Base-by-base conservation (phyloP, 2,329 filamentous ascomycete species). In the Aspergillus latus region DNA sequence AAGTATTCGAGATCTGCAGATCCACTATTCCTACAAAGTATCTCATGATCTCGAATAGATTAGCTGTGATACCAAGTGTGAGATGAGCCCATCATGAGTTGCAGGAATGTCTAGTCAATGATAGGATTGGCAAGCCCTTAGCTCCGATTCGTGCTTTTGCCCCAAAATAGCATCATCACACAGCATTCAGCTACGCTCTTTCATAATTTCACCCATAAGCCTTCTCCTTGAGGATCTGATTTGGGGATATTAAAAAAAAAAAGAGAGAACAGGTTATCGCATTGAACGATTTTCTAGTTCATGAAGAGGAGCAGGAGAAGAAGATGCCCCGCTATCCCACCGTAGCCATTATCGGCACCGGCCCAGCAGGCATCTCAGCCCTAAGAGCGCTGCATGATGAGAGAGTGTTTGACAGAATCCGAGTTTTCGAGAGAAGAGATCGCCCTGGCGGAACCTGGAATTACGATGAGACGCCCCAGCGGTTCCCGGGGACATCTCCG, bases 361-460 rank as follows among this genome's bases (percentile, higher is more conserved):
- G 56, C 15, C 50, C 56, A 8, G 52, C 47, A 3, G 56, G 56
- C 6, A 54, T 55, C 7, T 58, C 56, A 42, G 56, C 56, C 46
- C 36, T 59, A 48, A 56, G 16, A 47, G 70, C 70, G 1, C 60
- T 73, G 4, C 54, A 64, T 8, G 63, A 71, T 30, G 71, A 73
- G 51, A 66, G 70, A 3, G 55, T 57, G 6, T 73, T 73, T 44
- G 61, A 68, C 15, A 66, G 32, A 0, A 68, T 73, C 45, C 63
- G 66, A 4, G 62, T 71, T 1, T 73, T 72, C 30, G 70, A 72
- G 51, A 56, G 70, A 52, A 64, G 66, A 37, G 60, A 68, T 53
- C 54, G 56, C 13, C 60, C 66, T 2, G 70, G 70, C 7, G 70
- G 70, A n/a, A 67, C 66, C 6, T 73, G 71, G 71, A 62, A 65